Evolutionary conservation across 768 basidiomycete genomes (phyloP).

Genomic region (Lentinus tigrinus): DNA sequence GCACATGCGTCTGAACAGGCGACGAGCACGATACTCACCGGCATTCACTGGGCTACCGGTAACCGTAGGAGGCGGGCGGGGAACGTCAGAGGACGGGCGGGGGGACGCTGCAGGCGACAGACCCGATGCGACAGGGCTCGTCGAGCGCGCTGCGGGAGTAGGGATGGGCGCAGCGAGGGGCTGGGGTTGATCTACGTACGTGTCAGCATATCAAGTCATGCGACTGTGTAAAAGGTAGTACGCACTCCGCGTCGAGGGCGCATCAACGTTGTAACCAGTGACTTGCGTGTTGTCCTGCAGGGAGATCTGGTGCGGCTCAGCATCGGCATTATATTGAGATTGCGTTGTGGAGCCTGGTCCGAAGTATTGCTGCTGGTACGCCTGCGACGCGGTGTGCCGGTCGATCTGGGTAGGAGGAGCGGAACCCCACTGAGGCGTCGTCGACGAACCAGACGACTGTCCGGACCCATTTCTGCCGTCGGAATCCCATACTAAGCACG

Average conservation of each 20-base stretch:
- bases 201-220: background rate
- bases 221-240: background rate
- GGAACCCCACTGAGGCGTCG: constrained; percentile 17
- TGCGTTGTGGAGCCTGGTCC: constrained; percentile 4
- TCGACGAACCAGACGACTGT: constrained; percentile 4
- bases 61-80: constrained; percentile 22
- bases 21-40: constrained; percentile 15
- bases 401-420: constrained; percentile 18
- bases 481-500: background rate
- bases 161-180: background rate
- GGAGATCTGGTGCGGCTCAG: background rate
- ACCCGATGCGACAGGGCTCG: background rate
- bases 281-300: background rate
- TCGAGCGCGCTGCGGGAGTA: background rate
- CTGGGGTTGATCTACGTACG: background rate
- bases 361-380: constrained; percentile 22
- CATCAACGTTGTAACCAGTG: constrained; percentile 24
- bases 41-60: constrained; percentile 27
- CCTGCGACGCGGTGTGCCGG: constrained; percentile 26
- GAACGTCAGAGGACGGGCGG: constrained; percentile 19
- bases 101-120: constrained; percentile 14
- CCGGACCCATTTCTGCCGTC: background rate
- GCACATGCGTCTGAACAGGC: too few relatives aligned
- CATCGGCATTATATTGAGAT: background rate
- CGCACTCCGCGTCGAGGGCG: background rate